A percentile compares a stretch with the other conserved stretches of the same genome.
Conservation (phyloP, 2,329 filamentous ascomycete species). For the Sporothrix globosa region DNA sequence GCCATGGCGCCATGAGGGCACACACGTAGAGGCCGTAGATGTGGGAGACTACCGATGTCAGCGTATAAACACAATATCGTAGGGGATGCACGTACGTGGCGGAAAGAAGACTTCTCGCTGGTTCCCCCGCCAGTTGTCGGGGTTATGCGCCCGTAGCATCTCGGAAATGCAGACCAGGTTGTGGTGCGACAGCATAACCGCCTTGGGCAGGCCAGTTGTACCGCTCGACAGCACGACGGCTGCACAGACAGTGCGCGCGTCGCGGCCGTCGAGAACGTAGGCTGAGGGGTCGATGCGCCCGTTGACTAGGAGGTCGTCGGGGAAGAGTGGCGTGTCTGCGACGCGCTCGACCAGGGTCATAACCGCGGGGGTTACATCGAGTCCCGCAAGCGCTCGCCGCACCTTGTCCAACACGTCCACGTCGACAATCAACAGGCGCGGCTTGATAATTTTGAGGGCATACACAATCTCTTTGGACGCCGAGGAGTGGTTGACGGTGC, state of each 20-base stretch:
- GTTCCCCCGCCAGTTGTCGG: conserved; percentile 38
- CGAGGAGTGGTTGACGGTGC: conserved; percentile 6
- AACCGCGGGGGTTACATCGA: neutral
- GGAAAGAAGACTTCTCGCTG: conserved; percentile 50
- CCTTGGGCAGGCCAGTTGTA: conserved; percentile 54
- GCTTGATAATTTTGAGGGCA: neutral
- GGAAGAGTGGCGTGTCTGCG: neutral
- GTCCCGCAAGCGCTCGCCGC: neutral
- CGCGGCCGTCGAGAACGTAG: neutral
- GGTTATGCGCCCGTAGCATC: conserved; percentile 41
- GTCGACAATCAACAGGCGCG: conserved; percentile 11
- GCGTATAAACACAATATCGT: too few relatives aligned
- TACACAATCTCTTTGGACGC: neutral
- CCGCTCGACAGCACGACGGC: conserved; percentile 50
- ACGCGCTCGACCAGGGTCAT: neutral
- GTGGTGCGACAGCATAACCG: conserved; percentile 50
- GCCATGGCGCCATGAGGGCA: neutral
- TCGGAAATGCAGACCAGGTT: conserved; percentile 49
- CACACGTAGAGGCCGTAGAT: neutral
- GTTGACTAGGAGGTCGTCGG: neutral
- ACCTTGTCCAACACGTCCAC: neutral
- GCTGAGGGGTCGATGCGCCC: neutral
- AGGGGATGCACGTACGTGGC: conserved; percentile 37
- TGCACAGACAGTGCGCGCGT: neutral
- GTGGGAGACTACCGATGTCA: neutral